Evolutionary conservation across 2,329 filamentous ascomycete species (phyloP).

Genomic region (Sporothrix phasma): DNA sequence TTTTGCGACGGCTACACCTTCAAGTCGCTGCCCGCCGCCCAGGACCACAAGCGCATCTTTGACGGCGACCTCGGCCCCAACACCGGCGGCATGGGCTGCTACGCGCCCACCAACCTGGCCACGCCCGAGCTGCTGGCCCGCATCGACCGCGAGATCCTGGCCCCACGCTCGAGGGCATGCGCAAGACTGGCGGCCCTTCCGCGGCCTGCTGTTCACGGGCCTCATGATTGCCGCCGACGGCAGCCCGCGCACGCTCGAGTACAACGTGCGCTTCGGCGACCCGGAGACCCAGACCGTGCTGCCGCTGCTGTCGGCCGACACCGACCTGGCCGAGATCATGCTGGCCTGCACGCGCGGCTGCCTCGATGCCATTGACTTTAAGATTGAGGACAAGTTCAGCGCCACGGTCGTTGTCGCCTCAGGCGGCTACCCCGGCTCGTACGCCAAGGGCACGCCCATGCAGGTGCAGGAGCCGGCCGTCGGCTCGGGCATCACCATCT

Average conservation of each 20-base stretch:
- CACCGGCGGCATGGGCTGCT: constrained; percentile 96
- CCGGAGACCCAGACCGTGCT: constrained; percentile 85
- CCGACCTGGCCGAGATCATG: constrained; percentile 82
- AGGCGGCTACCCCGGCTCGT: constrained; percentile 79
- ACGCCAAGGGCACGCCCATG: constrained; percentile 65
- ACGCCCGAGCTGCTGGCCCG: constrained; percentile 64
- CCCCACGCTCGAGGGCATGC: constrained; percentile 83
- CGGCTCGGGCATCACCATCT: constrained; percentile 57
- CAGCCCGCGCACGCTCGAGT: constrained; percentile 69
- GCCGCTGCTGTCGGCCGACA: constrained; percentile 64
- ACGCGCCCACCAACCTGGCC: constrained; percentile 77
- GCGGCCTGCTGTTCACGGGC: constrained; percentile 76
- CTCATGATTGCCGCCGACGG: constrained; percentile 81
- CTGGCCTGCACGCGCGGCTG: constrained; percentile 69
- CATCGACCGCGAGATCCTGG: constrained; percentile 73
- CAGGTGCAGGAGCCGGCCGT: constrained; percentile 35
- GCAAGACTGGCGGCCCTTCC: constrained; percentile 65
- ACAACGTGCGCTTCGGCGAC: constrained; percentile 88
- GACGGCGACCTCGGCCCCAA: constrained; percentile 88
- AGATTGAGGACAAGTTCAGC: constrained; percentile 60
- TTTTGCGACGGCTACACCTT: constrained; percentile 87
- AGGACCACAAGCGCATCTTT: constrained; percentile 92
- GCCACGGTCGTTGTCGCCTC: constrained; percentile 92
- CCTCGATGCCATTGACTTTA: constrained; percentile 59
- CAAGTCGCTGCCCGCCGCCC: constrained; percentile 74